Evolutionary conservation across 2,329 filamentous ascomycete genomes (phyloP).

Genomic region (Cryphonectria japonica): DNA sequence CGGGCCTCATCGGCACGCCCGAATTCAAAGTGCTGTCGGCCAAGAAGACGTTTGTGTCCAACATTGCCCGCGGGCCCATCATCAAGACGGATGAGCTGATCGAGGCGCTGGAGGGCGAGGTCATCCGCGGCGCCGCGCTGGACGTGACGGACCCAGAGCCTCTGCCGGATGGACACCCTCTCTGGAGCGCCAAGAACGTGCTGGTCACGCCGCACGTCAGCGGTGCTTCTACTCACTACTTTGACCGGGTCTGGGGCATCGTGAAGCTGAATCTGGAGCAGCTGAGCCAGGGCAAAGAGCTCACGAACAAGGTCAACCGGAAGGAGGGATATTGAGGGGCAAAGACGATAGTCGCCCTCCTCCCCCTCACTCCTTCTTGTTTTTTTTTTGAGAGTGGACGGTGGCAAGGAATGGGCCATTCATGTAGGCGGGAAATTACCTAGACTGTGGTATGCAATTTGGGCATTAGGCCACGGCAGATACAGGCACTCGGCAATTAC

Average conservation of each 20-base stretch:
- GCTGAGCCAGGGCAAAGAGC: conserved; percentile 41
- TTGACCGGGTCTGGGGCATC: conserved; percentile 46
- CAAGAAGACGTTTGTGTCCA: conserved; percentile 65
- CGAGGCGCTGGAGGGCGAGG: conserved; percentile 54
- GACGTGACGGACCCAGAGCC: conserved; percentile 84
- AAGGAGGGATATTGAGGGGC: conserved; percentile 37
- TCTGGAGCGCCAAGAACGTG: conserved; percentile 73
- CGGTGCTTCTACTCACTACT: conserved; percentile 46
- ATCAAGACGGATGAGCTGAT: conserved; percentile 61
- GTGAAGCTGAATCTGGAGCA: conserved; percentile 46
- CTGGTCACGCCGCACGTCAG: conserved; percentile 62
- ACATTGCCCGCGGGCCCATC: conserved; percentile 67
- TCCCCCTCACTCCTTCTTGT: no score
- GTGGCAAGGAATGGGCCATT: no score
- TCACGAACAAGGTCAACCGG: conserved; percentile 47
- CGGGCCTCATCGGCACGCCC: conserved; percentile 52
- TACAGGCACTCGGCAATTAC: background rate
- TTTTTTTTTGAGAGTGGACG: background rate
- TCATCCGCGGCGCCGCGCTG: conserved; percentile 67
- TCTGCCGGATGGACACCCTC: conserved; percentile 65
- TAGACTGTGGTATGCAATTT: background rate
- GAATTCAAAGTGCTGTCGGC: conserved; percentile 52
- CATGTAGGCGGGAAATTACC: no score
- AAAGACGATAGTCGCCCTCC: no score
- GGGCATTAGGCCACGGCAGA: background rate